Conservation (phyloP, 345 rosid genomes). For the Ailanthus altissimus region DNA sequence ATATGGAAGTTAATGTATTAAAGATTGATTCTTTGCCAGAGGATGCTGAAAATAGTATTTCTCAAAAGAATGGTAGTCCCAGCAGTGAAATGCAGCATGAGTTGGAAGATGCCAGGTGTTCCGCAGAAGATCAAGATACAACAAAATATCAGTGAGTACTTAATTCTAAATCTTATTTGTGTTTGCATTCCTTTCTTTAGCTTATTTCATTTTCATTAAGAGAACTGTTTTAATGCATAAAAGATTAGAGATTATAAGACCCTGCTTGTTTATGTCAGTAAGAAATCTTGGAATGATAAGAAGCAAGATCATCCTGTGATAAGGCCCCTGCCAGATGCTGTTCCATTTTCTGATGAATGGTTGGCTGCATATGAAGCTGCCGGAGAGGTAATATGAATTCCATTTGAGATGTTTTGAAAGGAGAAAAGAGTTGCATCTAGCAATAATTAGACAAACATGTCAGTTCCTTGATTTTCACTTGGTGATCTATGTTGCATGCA, state of each 20-base stretch:
- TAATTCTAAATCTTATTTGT: conserved; percentile 15
- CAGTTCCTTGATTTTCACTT: neutral
- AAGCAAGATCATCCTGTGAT: conserved; percentile 43
- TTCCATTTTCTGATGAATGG: conserved; percentile 97
- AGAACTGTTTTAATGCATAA: neutral
- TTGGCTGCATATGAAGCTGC: conserved; percentile 89
- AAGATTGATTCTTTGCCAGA: neutral
- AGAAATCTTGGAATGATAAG: conserved; percentile 38
- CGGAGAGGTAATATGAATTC: conserved; percentile 70
- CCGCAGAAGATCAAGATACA: conserved; percentile 36
- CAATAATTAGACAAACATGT: neutral
- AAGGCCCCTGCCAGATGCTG: conserved; percentile 60
- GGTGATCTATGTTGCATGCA: neutral
- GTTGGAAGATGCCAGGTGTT: conserved; percentile 9
- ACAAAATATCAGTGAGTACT: conserved; percentile 41
- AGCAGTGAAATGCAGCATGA: conserved; percentile 8
- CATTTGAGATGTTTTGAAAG: neutral
- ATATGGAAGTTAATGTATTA: neutral
- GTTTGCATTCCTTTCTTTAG: conserved; percentile 14
- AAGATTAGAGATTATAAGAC: neutral
- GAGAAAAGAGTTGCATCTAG: neutral
- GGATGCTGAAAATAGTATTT: conserved; percentile 10
- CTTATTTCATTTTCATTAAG: neutral
- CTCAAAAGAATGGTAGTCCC: neutral
- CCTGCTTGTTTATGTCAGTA: conserved; percentile 32